Percentiles rank a stretch among this genome's conserved stretches.
Evolutionary conservation across 495 filamentous ascomycete genomes (phyloP).

Genomic region (Hypoxylon trugodes): DNA sequence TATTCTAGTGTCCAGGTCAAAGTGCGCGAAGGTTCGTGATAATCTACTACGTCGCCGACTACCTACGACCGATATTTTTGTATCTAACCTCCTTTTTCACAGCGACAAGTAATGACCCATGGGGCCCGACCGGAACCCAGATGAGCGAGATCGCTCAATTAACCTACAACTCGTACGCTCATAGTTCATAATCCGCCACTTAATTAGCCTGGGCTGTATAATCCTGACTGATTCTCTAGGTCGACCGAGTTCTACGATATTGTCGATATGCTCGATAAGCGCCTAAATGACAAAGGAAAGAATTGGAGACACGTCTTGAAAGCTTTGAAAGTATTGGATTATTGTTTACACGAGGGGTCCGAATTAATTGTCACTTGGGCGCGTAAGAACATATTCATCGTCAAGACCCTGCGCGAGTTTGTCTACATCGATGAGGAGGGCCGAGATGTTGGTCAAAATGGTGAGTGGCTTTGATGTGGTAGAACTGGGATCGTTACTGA

Average conservation of each 20-base stretch:
- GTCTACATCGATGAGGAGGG: slow-evolving; percentile 95
- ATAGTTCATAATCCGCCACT: not conserved
- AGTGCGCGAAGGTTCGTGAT: slow-evolving; percentile 94
- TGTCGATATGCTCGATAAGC: slow-evolving; percentile 99
- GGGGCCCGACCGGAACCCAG: slow-evolving; percentile 97
- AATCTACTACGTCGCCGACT: slow-evolving; percentile 2
- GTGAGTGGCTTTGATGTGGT: slow-evolving; percentile 52
- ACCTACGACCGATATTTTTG: not conserved
- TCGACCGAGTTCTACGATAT: slow-evolving; percentile 99
- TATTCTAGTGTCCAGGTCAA: slow-evolving; percentile 98
- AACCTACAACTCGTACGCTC: slow-evolving; percentile 91
- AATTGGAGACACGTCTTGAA: slow-evolving; percentile 99
- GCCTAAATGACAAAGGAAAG: slow-evolving; percentile 98
- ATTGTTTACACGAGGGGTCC: slow-evolving; percentile 96
- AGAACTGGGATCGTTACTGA: slow-evolving; percentile 18
- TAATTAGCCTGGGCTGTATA: not conserved
- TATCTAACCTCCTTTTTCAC: slow-evolving; percentile 37
- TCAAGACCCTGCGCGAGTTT: slow-evolving; percentile 98
- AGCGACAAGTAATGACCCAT: slow-evolving; percentile 99
- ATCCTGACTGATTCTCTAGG: slow-evolving; percentile 56
- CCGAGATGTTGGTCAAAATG: slow-evolving; percentile 93
- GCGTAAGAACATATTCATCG: slow-evolving; percentile 96
- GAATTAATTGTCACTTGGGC: slow-evolving; percentile 98
- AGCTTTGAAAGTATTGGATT: slow-evolving; percentile 96
- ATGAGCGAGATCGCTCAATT: slow-evolving; percentile 99